Conservation (phyloP, 192 early-diverging fungal species). For the Entomortierella chlamydospora region DNA sequence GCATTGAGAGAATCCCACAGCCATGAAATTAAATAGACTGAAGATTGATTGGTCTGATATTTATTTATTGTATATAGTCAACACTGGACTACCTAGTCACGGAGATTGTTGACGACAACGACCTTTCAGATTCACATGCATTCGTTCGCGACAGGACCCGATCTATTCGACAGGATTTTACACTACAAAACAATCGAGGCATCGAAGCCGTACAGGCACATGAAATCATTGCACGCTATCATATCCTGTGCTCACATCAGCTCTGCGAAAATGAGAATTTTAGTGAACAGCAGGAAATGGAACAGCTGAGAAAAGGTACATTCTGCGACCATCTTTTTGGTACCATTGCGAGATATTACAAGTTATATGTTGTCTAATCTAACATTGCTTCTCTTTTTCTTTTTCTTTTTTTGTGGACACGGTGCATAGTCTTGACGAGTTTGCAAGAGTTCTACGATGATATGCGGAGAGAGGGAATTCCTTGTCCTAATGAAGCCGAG, state of each 20-base stretch:
- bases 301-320: constrained; percentile 90
- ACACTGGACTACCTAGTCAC: constrained; percentile 78
- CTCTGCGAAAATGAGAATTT: constrained; percentile 78
- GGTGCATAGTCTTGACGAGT: constrained; percentile 76
- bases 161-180: constrained; percentile 88
- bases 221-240: constrained; percentile 90
- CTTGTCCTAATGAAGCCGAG: constrained; percentile 85
- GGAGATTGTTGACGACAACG: constrained; percentile 63
- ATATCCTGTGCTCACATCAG: constrained; percentile 80
- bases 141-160: constrained; percentile 91
- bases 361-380: too few species aligned
- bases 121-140: constrained; percentile 73
- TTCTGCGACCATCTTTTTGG: too few species aligned
- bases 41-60: too few species aligned
- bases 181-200: constrained; percentile 83
- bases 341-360: too few species aligned
- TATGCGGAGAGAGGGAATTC: constrained; percentile 60
- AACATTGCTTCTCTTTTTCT: neutral
- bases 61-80: too few species aligned
- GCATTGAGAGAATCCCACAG: too few species aligned
- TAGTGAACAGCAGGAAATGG: constrained; percentile 84
- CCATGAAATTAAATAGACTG: too few species aligned
- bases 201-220: constrained; percentile 73
- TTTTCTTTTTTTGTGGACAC: too few species aligned
- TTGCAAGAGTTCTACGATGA: constrained; percentile 92